Evolutionary conservation across 2,329 filamentous ascomycete genomes (phyloP).

Genomic region (Pyricularia pennisetigena): DNA sequence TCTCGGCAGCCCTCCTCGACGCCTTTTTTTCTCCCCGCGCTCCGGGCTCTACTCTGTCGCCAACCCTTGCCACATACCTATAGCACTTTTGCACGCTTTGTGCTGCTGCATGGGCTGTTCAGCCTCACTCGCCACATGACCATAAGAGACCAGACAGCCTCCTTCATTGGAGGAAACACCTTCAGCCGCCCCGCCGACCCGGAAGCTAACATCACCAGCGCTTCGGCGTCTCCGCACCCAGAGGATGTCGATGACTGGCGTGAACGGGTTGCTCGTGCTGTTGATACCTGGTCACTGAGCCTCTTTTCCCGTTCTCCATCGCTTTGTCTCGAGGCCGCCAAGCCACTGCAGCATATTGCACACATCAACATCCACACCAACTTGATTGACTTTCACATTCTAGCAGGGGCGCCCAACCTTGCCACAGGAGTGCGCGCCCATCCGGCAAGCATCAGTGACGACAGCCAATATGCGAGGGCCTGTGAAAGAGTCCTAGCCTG

Average conservation of each 20-base stretch:
- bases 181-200: neutral
- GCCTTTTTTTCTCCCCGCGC: neutral
- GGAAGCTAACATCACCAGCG: neutral
- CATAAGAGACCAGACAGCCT: neutral
- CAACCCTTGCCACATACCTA: neutral
- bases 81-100: neutral
- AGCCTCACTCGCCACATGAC: neutral
- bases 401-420: neutral
- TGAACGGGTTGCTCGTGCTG: neutral
- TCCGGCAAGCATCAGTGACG: neutral
- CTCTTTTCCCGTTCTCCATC: neutral
- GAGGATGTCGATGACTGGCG: neutral
- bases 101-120: neutral
- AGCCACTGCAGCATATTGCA: neutral
- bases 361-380: neutral
- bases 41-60: neutral
- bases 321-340: neutral
- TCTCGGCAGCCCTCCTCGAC: neutral
- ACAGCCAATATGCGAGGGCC: neutral
- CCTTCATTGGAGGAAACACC: neutral
- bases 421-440: neutral
- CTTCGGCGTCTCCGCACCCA: neutral
- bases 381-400: neutral
- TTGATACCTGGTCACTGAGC: neutral
- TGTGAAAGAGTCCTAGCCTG: neutral